Conservation (phyloP, 2,329 filamentous ascomycete species). For the Arthrobotrys sinensis region DNA sequence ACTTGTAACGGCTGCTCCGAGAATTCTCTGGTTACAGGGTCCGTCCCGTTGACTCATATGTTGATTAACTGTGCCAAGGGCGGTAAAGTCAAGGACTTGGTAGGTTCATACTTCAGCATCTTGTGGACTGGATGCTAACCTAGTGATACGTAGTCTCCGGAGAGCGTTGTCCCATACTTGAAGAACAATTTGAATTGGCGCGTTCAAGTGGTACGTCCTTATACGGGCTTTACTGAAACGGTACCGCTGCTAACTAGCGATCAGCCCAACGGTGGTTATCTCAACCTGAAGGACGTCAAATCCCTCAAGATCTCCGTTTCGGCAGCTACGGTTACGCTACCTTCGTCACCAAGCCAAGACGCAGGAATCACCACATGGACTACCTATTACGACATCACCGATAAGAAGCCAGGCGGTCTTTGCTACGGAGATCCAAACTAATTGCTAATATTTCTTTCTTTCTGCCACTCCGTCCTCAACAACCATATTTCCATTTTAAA, state of each 20-base stretch:
- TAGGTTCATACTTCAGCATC: neutral
- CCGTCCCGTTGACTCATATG: conserved; percentile 41
- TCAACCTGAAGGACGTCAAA: conserved; percentile 31
- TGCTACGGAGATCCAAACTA: conserved; percentile 36
- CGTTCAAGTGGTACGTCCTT: conserved; percentile 44
- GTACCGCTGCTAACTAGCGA: conserved; percentile 16
- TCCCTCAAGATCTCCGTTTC: conserved; percentile 52
- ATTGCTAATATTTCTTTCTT: neutral
- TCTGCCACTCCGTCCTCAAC: neutral
- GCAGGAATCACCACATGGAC: conserved; percentile 38
- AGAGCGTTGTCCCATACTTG: conserved; percentile 44
- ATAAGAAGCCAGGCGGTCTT: conserved; percentile 51
- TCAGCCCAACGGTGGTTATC: conserved; percentile 24
- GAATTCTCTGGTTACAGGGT: conserved; percentile 44
- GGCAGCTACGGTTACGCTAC: conserved; percentile 52
- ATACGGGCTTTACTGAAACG: neutral
- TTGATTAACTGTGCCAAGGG: conserved; percentile 41
- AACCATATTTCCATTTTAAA: neutral
- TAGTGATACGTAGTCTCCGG: conserved; percentile 18
- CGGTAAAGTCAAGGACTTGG: conserved; percentile 40
- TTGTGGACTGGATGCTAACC: neutral
- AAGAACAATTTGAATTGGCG: conserved; percentile 41
- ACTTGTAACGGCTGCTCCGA: conserved; percentile 37
- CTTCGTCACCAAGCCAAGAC: conserved; percentile 4
- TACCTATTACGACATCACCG: conserved; percentile 53